Percentiles rank a stretch among this genome's conserved stretches.
These are phyloP conservation scores for Rubia peregrina DNA, from an alignment of 305 asterid species.

Conservation along the genomic window DNA sequence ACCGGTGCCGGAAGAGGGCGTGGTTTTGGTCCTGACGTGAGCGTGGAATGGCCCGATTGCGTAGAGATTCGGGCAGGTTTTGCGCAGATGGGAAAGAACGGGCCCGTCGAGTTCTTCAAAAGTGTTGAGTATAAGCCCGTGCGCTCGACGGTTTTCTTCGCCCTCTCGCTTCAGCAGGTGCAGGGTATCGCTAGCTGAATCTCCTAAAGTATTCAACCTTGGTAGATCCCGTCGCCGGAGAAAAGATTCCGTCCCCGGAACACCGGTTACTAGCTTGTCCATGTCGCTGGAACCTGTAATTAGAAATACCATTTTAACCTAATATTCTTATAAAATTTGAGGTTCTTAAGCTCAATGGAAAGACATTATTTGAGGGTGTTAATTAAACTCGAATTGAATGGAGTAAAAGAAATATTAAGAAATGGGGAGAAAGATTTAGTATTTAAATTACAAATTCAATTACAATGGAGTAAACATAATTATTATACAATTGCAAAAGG, in stretches of 20 bases:
- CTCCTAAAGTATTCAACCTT: conserved; percentile 30
- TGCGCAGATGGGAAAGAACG: conserved; percentile 21
- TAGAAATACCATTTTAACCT: neutral
- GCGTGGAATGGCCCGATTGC: conserved; percentile 33
- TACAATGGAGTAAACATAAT: too few species aligned
- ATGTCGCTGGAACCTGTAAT: conserved; percentile 24
- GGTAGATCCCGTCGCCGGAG: conserved; percentile 69
- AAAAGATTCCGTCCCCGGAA: conserved; percentile 52
- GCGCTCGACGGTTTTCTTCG: conserved; percentile 27
- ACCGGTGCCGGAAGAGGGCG: neutral
- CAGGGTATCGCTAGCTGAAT: conserved; percentile 24
- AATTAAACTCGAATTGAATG: neutral
- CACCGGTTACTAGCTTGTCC: conserved; percentile 39
- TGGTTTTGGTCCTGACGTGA: conserved; percentile 13
- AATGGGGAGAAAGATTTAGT: too few species aligned
- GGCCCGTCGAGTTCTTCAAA: conserved; percentile 32
- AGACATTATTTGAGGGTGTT: too few species aligned
- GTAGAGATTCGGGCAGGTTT: conserved; percentile 27
- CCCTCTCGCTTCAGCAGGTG: conserved; percentile 33
- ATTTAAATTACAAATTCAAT: too few species aligned
- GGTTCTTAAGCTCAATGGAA: too few species aligned
- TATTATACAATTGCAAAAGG: too few species aligned
- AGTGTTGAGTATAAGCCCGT: conserved; percentile 31
- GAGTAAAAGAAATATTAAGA: too few species aligned
- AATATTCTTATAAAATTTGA: too few species aligned